phyloP scores from a whole-genome alignment of 148 eudicot genomes.

The Silene uniflora region DNA sequence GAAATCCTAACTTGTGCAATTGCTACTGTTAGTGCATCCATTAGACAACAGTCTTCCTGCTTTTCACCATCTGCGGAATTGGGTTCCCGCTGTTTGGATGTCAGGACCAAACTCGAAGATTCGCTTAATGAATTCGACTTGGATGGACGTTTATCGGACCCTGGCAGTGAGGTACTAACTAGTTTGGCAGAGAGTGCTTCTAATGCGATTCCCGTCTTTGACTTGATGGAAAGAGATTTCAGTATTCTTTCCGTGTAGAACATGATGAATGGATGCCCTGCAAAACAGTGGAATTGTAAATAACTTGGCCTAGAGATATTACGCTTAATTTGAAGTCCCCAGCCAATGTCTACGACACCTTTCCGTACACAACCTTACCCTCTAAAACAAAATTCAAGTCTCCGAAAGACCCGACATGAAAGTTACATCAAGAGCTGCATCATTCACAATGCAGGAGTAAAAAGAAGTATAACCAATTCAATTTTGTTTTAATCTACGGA shows the following conservation, averaged over 20 bases:
- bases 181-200: constrained; percentile 26
- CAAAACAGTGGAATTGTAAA: neutral
- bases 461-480: too few species aligned
- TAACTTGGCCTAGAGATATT: neutral
- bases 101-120: constrained; percentile 24
- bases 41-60: constrained; percentile 45
- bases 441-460: too few species aligned
- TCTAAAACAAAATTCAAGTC: too few species aligned
- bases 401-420: too few species aligned
- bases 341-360: too few species aligned
- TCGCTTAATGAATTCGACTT: constrained; percentile 17
- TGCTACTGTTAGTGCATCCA: constrained; percentile 61
- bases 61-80: constrained; percentile 26
- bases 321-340: neutral
- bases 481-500: too few species aligned
- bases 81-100: constrained; percentile 15
- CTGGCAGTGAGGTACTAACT: constrained; percentile 33
- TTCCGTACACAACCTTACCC: too few species aligned
- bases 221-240: constrained; percentile 44
- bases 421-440: too few species aligned
- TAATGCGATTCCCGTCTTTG: constrained; percentile 37
- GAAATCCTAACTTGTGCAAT: constrained; percentile 61
- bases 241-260: constrained; percentile 69
- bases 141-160: constrained; percentile 23
- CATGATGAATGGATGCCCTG: constrained; percentile 89